A percentile compares a stretch with the other conserved stretches of the same genome.
Conservation (phyloP, 1,284 basidiomycete species). For the Irpex lacteus region DNA sequence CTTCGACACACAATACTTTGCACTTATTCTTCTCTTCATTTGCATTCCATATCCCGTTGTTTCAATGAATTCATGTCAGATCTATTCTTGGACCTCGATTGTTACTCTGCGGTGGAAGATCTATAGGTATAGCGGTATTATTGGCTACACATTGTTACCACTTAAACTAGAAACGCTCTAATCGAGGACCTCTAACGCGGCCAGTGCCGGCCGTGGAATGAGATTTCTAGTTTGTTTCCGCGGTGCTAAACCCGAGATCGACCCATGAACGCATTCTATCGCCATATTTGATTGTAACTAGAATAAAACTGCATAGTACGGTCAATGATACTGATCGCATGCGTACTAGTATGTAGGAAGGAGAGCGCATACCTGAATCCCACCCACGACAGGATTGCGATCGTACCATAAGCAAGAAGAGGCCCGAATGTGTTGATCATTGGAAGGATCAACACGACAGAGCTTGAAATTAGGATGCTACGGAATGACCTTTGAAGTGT, state of each 20-base stretch:
- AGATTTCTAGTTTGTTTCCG: constrained; percentile 16
- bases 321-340: background rate
- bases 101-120: too few species aligned
- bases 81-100: too few species aligned
- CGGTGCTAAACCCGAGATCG: constrained; percentile 40
- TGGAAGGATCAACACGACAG: constrained; percentile 45
- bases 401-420: constrained; percentile 46
- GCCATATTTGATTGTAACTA: constrained; percentile 43
- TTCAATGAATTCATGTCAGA: too few species aligned
- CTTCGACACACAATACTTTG: too few species aligned
- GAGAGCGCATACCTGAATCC: constrained; percentile 40
- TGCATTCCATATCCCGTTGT: background rate
- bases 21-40: background rate
- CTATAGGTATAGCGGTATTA: too few species aligned
- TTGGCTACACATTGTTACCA: too few species aligned
- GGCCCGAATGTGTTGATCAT: constrained; percentile 52
- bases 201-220: background rate
- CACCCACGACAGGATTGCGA: constrained; percentile 38
- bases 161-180: background rate
- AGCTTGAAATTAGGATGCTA: constrained; percentile 37
- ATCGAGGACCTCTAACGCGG: background rate
- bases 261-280: constrained; percentile 43
- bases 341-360: too few species aligned
- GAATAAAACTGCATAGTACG: constrained; percentile 31
- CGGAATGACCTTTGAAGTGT: constrained; percentile 37